Evolutionary conservation across 2,329 filamentous ascomycete genomes (phyloP).

Genomic region (Furcasterigmium sp.): DNA sequence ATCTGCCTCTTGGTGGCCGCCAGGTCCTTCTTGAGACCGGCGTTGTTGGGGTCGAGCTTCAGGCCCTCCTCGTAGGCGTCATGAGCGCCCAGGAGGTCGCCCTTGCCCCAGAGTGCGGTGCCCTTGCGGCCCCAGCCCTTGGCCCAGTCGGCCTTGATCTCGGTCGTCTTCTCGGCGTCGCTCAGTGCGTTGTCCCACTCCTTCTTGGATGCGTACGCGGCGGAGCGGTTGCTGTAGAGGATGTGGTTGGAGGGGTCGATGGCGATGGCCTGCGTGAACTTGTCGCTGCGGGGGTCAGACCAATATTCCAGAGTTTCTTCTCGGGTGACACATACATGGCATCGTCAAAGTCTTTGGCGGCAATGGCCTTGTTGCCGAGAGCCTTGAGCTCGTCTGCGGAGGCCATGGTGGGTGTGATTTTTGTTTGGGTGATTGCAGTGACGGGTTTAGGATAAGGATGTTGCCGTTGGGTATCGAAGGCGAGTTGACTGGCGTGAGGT

Average conservation of each 20-base stretch:
- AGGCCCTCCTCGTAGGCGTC: conserved; percentile 94
- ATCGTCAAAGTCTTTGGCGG: conserved; percentile 92
- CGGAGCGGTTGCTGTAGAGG: conserved; percentile 95
- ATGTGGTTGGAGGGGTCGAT: conserved; percentile 89
- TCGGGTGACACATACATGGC: conserved; percentile 67
- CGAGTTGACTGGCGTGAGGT: too few species aligned
- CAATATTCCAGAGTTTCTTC: neutral
- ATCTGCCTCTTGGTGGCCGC: conserved; percentile 84
- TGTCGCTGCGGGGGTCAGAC: conserved; percentile 55
- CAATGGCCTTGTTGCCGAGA: conserved; percentile 97
- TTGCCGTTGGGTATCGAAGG: too few species aligned
- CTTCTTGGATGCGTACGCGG: conserved; percentile 79
- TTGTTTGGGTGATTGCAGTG: neutral
- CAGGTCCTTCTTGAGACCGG: conserved; percentile 85
- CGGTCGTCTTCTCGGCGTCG: conserved; percentile 88
- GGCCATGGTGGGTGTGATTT: conserved; percentile 35
- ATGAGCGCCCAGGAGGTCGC: conserved; percentile 77
- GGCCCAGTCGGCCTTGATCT: conserved; percentile 96
- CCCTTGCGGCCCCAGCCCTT: conserved; percentile 96
- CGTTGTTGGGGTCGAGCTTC: conserved; percentile 86
- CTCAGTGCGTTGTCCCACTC: conserved; percentile 79
- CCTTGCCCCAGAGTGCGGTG: conserved; percentile 79
- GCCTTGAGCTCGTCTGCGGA: conserved; percentile 82
- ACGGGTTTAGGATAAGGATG: conserved; percentile 19
- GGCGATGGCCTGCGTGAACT: conserved; percentile 90